Percentiles rank a stretch among this genome's conserved stretches.
phyloP scores from a whole-genome alignment of 495 filamentous ascomycete genomes.

The Entonaema liquescens region DNA sequence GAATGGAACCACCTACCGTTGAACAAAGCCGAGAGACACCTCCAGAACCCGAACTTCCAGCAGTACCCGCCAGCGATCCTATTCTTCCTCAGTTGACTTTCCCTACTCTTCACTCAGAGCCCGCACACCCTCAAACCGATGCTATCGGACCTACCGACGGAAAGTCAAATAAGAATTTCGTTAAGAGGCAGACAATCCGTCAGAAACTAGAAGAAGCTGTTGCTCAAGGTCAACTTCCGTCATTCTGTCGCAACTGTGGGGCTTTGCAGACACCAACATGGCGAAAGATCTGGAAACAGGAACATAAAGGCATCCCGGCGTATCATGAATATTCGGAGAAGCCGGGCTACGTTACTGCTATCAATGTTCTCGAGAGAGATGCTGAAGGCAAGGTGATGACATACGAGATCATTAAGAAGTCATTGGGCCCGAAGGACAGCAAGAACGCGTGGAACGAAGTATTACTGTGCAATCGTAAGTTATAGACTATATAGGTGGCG shows the following conservation, averaged over 20 bases:
- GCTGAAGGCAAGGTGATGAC: conserved; percentile 63
- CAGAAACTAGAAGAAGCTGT: conserved; percentile 73
- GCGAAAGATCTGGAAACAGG: conserved; percentile 85
- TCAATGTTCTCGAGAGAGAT: conserved; percentile 71
- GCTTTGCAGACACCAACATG: conserved; percentile 95
- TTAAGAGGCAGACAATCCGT: conserved; percentile 69
- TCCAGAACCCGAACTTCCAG: conserved; percentile 46
- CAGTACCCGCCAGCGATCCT: conserved; percentile 67
- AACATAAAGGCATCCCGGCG: conserved; percentile 66
- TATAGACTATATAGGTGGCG: not conserved
- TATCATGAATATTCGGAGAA: conserved; percentile 73
- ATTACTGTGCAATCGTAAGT: conserved; percentile 88
- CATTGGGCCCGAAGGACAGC: conserved; percentile 62
- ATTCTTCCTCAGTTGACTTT: conserved; percentile 55
- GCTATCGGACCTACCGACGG: conserved; percentile 38
- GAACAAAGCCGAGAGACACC: conserved; percentile 17
- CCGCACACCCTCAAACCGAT: conserved; percentile 47
- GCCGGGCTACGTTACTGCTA: conserved; percentile 67
- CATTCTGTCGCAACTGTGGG: conserved; percentile 90
- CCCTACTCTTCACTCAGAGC: conserved; percentile 58
- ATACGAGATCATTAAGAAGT: conserved; percentile 81
- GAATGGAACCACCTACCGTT: conserved; percentile 31
- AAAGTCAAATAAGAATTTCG: conserved; percentile 57
- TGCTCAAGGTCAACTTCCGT: conserved; percentile 75
- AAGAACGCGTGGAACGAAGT: conserved; percentile 73